A percentile compares a stretch with the other conserved stretches of the same genome.
Conservation (phyloP, 257 asterid species). For the Cynanchum wilfordii region DNA sequence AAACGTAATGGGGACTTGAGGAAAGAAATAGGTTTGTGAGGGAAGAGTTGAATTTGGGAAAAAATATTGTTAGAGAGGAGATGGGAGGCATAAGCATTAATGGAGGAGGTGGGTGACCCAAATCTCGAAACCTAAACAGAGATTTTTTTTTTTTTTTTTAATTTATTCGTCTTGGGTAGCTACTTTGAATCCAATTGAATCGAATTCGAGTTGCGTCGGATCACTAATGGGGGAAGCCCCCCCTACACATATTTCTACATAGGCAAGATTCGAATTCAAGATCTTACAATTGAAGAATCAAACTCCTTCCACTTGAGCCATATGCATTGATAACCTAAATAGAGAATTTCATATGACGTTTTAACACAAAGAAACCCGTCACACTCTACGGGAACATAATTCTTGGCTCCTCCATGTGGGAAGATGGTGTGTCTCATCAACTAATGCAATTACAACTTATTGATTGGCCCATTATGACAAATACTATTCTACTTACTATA, state of each 20-base stretch:
- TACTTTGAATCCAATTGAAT: too few relatives aligned
- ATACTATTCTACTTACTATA: not conserved
- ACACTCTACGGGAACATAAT: not conserved
- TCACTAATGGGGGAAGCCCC: too few relatives aligned
- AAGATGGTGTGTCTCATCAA: constrained; percentile 10
- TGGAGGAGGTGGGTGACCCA: not conserved
- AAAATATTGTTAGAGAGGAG: too few relatives aligned
- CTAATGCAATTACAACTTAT: not conserved
- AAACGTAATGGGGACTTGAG: too few relatives aligned
- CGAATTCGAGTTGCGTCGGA: too few relatives aligned
- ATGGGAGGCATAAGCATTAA: not conserved
- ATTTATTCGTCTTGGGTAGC: too few relatives aligned
- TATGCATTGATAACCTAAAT: too few relatives aligned
- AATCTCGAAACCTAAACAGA: not conserved
- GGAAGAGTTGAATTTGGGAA: not conserved
- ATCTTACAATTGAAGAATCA: too few relatives aligned
- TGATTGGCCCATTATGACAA: not conserved
- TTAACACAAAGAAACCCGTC: not conserved
- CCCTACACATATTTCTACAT: too few relatives aligned
- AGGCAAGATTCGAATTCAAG: too few relatives aligned
- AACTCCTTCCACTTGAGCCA: too few relatives aligned
- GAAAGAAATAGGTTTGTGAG: not conserved
- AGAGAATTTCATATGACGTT: not conserved
- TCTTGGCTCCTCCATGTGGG: not conserved
- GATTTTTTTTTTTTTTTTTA: too few relatives aligned